A percentile compares a stretch with the other conserved stretches of the same genome.
Evolutionary conservation across 306 rosid species (phyloP).

Genomic region (Prinsepia uniflora): DNA sequence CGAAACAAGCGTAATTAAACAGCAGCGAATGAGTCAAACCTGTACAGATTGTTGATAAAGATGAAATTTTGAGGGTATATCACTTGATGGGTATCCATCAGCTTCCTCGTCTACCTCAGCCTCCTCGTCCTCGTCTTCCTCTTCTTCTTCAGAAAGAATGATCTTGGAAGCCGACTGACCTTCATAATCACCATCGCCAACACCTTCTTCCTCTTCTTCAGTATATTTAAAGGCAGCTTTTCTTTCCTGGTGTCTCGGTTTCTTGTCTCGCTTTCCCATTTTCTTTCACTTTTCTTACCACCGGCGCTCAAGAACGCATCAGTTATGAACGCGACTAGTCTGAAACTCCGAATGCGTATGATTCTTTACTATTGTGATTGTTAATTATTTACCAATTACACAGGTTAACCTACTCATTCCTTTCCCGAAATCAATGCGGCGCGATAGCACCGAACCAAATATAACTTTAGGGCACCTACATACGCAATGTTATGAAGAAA

Average conservation of each 20-base stretch:
- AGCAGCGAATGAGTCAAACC: conserved; percentile 38
- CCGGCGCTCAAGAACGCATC: conserved; percentile 1
- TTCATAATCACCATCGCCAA: not conserved
- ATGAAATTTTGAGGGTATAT: conserved; percentile 69
- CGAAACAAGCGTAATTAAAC: conserved; percentile 2
- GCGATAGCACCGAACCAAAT: too few relatives aligned
- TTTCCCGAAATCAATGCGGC: too few relatives aligned
- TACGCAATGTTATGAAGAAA: too few relatives aligned
- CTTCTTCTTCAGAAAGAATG: conserved; percentile 26
- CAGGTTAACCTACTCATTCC: too few relatives aligned
- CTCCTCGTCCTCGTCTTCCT: conserved; percentile 22
- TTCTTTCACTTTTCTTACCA: conserved; percentile 9
- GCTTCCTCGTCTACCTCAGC: conserved; percentile 18
- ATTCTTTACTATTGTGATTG: too few relatives aligned
- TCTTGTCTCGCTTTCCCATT: conserved; percentile 48
- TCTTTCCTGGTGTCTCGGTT: conserved; percentile 34
- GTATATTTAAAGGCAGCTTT: conserved; percentile 33
- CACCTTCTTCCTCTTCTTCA: conserved; percentile 38
- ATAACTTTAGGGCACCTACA: too few relatives aligned
- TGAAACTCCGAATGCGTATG: too few relatives aligned
- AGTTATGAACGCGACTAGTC: not conserved
- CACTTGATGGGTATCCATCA: conserved; percentile 35
- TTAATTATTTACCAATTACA: too few relatives aligned
- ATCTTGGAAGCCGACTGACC: conserved; percentile 30
- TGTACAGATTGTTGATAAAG: conserved; percentile 90